Base-by-base conservation (phyloP, 2,329 filamentous ascomycete genomes). In the Beauveria medogensis region DNA sequence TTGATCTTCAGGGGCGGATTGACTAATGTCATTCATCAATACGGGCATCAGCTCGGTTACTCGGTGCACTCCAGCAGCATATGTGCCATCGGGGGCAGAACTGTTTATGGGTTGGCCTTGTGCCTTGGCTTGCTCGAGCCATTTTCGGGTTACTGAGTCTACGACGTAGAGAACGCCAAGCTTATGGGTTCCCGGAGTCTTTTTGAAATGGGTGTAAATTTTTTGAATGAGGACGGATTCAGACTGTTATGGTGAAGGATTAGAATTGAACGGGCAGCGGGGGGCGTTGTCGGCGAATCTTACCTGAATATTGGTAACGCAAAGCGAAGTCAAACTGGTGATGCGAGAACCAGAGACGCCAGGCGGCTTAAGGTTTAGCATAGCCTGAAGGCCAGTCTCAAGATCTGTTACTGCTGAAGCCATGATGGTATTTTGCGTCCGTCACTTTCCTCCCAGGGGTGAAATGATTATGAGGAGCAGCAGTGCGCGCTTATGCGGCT, bases 131-230 rank as follows among this genome's bases (percentile, higher is more conserved):
- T 92, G 90, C 75, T 97, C 93, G 80, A 96, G 87, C 93, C 94
- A 99, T 80, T 95, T 93, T 78, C 94, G 91, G 75, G 92, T 93
- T 84, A 99, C 92, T 81, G 93, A 96, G 83, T 99, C 94, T 92
- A 99, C 91, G 79, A 97, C 92, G 87, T 99, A 99, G 79, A 99
- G 88, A 72, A 97, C 92, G 78, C 94, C 94, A 76, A 99, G 84
- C 79, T 99, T 99, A 84, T 99, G 93, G 74, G 92, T 96, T 73
- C 86, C 86, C 63, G 91, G 91, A 67, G 92, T 88, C 77, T 94
- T 96, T 77, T 95, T 96, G 83, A 97, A 95, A 72, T 97, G 92
- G 67, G 92, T 95, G 78, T 90, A 96, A 71, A 99, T 89, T 75
- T 96, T 97, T 75, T 96, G 92, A 69, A 97, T 91, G 71, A 99